Evolutionary conservation across 2,329 filamentous ascomycete genomes (phyloP).

Genomic region (Aspergillus bombycis): DNA sequence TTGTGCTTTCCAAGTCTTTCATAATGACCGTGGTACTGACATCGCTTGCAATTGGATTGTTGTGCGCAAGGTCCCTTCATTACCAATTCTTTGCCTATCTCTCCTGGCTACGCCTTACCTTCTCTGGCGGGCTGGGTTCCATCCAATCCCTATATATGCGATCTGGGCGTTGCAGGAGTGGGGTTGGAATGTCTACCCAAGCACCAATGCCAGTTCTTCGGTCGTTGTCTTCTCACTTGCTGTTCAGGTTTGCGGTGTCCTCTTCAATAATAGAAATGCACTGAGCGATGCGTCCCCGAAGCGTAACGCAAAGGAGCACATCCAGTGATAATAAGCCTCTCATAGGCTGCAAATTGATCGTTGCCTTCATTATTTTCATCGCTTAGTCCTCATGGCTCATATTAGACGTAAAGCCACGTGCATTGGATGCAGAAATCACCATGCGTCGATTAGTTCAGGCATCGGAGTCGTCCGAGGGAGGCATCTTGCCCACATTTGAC

Average conservation of each 20-base stretch:
- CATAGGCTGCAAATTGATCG: not conserved
- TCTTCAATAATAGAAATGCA: conserved; percentile 46
- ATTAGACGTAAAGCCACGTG: not conserved
- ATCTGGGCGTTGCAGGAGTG: conserved; percentile 83
- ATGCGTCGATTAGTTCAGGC: conserved; percentile 51
- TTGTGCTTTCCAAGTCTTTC: conserved; percentile 69
- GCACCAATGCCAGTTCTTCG: conserved; percentile 65
- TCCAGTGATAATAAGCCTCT: conserved; percentile 24
- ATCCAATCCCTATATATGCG: conserved; percentile 67
- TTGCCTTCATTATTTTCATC: not conserved
- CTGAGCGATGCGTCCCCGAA: conserved; percentile 22
- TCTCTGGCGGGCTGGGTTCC: conserved; percentile 75
- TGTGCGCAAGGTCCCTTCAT: conserved; percentile 86
- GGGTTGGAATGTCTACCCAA: conserved; percentile 95
- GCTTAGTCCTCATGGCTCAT: not conserved
- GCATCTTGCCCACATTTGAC: conserved; percentile 81
- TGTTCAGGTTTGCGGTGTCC: conserved; percentile 65
- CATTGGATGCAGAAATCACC: not conserved
- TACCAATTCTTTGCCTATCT: conserved; percentile 96
- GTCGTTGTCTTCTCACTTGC: conserved; percentile 73
- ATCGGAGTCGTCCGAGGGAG: conserved; percentile 77
- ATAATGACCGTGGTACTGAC: conserved; percentile 76
- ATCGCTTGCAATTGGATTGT: conserved; percentile 75
- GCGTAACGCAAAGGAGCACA: conserved; percentile 25
- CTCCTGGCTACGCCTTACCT: conserved; percentile 84